Evolutionary conservation across 2,329 filamentous ascomycete genomes (phyloP).

Genomic region (Fusarium sp.): DNA sequence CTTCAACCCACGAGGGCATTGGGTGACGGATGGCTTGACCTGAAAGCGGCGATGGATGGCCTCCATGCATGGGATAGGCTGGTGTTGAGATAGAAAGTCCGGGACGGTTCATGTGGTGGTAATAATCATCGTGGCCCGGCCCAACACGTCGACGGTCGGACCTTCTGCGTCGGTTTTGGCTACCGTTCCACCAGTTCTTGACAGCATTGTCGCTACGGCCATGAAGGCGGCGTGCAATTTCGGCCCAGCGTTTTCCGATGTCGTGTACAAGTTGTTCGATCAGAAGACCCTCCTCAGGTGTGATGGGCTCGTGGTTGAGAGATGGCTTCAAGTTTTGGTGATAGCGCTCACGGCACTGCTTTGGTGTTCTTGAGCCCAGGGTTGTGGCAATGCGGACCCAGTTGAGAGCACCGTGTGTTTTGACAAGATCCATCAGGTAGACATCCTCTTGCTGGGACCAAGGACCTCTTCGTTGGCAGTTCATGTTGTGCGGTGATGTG

Average conservation of each 20-base stretch:
- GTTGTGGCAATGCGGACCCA: slow-evolving; percentile 88
- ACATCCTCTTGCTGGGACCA: slow-evolving; percentile 85
- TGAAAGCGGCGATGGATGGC: slow-evolving; percentile 33
- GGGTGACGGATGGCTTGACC: slow-evolving; percentile 42
- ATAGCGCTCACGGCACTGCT: slow-evolving; percentile 94
- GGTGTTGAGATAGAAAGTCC: slow-evolving; percentile 49
- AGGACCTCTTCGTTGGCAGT: slow-evolving; percentile 71
- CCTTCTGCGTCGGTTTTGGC: slow-evolving; percentile 82
- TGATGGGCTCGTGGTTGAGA: slow-evolving; percentile 80
- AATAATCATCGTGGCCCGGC: slow-evolving; percentile 42
- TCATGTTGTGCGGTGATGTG: slow-evolving; percentile 31
- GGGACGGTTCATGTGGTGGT: slow-evolving; percentile 42
- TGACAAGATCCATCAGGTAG: slow-evolving; percentile 77
- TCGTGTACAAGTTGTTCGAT: slow-evolving; percentile 83
- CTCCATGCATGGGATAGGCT: slow-evolving; percentile 24
- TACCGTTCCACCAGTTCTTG: slow-evolving; percentile 98
- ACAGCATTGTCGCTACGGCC: slow-evolving; percentile 95
- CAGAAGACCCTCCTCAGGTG: slow-evolving; percentile 73
- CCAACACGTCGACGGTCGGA: slow-evolving; percentile 56
- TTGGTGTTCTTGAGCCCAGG: slow-evolving; percentile 83
- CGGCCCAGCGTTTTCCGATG: slow-evolving; percentile 91
- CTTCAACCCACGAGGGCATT: slow-evolving; percentile 46
- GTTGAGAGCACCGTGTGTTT: slow-evolving; percentile 80
- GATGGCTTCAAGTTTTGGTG: slow-evolving; percentile 90
- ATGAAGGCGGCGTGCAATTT: slow-evolving; percentile 84